phyloP scores from a whole-genome alignment of 768 basidiomycete species.

The Leccinum pellstonianum region DNA sequence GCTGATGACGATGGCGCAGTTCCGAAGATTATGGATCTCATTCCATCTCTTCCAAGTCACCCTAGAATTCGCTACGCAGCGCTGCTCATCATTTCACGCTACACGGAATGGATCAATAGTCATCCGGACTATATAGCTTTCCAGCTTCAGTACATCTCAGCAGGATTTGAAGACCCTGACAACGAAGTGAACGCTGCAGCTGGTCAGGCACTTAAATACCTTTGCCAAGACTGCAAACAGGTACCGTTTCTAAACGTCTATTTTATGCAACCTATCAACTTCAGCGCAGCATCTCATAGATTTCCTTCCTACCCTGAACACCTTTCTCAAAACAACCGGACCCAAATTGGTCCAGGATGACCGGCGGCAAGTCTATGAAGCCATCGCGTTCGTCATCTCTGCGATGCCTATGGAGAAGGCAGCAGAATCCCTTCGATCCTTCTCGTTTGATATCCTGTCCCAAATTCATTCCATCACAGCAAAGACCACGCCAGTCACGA shows the following conservation, averaged over 20 bases:
- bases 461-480: conserved; percentile 64
- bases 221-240: conserved; percentile 95
- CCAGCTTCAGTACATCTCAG: conserved; percentile 88
- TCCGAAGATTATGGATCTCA: conserved; percentile 95
- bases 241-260: conserved; percentile 37
- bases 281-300: conserved; percentile 75
- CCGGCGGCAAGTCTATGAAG: conserved; percentile 89
- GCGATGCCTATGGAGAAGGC: conserved; percentile 91
- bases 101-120: conserved; percentile 93
- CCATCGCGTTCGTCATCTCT: conserved; percentile 92
- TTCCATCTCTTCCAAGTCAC: conserved; percentile 86
- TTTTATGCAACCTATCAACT: conserved; percentile 8
- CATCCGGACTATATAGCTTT: conserved; percentile 85
- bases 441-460: conserved; percentile 80
- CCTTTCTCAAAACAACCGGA: conserved; percentile 81
- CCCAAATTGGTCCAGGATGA: conserved; percentile 82
- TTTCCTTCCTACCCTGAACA: conserved; percentile 88
- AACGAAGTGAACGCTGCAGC: conserved; percentile 88
- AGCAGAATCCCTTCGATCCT: conserved; percentile 81
- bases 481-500: conserved; percentile 55
- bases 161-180: conserved; percentile 83
- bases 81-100: conserved; percentile 89
- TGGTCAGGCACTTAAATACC: conserved; percentile 92
- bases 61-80: conserved; percentile 94
- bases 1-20: conserved; percentile 77